Evolutionary conservation across 2,329 filamentous ascomycete genomes (phyloP).

Genomic region (Trichoderma koningiopsis): DNA sequence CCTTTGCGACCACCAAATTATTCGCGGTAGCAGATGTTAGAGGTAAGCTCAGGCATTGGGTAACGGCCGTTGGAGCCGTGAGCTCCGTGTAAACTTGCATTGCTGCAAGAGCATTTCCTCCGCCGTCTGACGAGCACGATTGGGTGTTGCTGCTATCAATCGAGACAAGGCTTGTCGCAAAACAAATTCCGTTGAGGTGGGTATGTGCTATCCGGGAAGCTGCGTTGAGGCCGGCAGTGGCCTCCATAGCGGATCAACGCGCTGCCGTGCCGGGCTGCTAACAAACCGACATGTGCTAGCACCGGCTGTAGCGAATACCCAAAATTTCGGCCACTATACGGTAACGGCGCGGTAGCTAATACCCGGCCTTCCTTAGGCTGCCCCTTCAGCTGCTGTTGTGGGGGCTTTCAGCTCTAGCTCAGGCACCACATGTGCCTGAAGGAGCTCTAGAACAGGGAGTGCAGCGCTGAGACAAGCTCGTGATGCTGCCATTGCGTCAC

Average conservation of each 20-base stretch:
- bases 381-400: slow-evolving; percentile 6
- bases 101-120: slow-evolving; percentile 41
- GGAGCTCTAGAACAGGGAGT: slow-evolving; percentile 25
- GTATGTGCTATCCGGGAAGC: slow-evolving; percentile 17
- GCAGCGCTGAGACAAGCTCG: slow-evolving; percentile 16
- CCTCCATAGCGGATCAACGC: slow-evolving; percentile 30
- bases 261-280: slow-evolving; percentile 26
- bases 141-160: slow-evolving; percentile 25
- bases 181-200: slow-evolving; percentile 22
- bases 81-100: slow-evolving; percentile 99
- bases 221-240: slow-evolving; percentile 17
- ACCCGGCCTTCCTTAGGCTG: background rate
- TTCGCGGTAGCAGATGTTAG: slow-evolving; percentile 74
- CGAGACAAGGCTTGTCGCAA: slow-evolving; percentile 18
- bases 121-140: slow-evolving; percentile 29
- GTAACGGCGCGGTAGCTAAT: background rate
- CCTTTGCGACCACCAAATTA: slow-evolving; percentile 90
- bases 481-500: slow-evolving; percentile 30
- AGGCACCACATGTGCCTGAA: slow-evolving; percentile 14
- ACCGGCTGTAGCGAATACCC: background rate
- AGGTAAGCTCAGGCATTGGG: slow-evolving; percentile 77
- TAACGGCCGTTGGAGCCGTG: slow-evolving; percentile 90
- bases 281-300: background rate
- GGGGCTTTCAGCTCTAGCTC: background rate
- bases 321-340: background rate